Conservation (phyloP, 805 yeast genomes). For the Pichia nanzhaoensis region DNA sequence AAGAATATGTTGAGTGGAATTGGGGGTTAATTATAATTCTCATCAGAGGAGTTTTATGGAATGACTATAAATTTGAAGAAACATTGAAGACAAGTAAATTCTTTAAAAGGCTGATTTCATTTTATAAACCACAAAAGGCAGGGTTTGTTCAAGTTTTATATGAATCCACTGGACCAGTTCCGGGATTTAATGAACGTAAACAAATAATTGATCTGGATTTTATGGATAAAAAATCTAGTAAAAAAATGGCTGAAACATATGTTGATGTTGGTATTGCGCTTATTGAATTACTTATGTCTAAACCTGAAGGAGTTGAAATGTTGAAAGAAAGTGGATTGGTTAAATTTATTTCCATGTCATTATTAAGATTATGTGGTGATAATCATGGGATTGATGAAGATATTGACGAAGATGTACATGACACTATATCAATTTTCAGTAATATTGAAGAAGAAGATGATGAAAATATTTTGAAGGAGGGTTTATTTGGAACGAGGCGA, state of each 20-base stretch:
- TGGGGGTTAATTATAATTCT: slow-evolving; percentile 70
- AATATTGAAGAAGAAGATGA: background rate
- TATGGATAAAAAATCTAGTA: background rate
- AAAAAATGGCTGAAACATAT: slow-evolving; percentile 43
- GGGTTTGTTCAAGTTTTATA: slow-evolving; percentile 44
- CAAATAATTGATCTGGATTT: background rate
- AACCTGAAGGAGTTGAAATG: slow-evolving; percentile 21
- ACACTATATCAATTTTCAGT: background rate
- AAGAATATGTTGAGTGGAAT: slow-evolving; percentile 79
- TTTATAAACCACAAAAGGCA: slow-evolving; percentile 86
- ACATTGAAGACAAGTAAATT: slow-evolving; percentile 74
- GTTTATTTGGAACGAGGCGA: slow-evolving; percentile 6
- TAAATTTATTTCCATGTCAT: slow-evolving; percentile 31
- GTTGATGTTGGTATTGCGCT: slow-evolving; percentile 71
- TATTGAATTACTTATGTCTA: slow-evolving; percentile 53
- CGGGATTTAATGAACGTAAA: slow-evolving; percentile 2
- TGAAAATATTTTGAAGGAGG: background rate
- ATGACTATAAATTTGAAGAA: slow-evolving; percentile 70
- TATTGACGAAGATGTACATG: background rate
- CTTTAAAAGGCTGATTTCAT: slow-evolving; percentile 74
- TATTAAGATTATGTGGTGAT: background rate
- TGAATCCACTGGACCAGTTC: background rate
- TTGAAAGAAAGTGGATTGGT: slow-evolving; percentile 58
- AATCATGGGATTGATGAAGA: background rate
- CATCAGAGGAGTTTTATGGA: slow-evolving; percentile 77